Base-by-base conservation (phyloP, 345 rosid genomes). In the Populus euphratica region DNA sequence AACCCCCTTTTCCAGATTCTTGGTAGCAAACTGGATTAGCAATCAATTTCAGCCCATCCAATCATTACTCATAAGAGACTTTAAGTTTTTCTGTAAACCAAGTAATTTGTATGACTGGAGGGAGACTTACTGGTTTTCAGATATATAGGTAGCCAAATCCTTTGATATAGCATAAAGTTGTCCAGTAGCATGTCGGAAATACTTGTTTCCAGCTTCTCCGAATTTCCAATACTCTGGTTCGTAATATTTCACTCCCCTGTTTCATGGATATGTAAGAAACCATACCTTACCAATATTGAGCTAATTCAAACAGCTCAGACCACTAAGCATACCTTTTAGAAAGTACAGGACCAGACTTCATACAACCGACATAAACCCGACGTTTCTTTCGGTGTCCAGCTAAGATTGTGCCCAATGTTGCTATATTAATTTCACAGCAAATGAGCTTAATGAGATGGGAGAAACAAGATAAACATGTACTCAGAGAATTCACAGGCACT, bases 281-380 rank as follows among this genome's bases (percentile, higher is more conserved):
- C 20, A 47, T 62, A 41, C 20, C 29, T 65, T 44, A 20, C 18
- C 9, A 43, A 21, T 14, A 17, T 33, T 13, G 23, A 64, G 31
- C 27, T 54, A 38, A 66, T 10, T 43, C 70, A 52, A 72, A 33
- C 69, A 47, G 56, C 23, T 65, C 5, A 41, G 72, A n/a, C 18
- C 64, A 76, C 4, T 56, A 41, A 47, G 81, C 91, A 85, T 87
- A 93, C 98, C 86, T 88, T 81, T 79, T 85, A 73, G 91, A 87
- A 79, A 93, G 89, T 70, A 93, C 97, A 31, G 96, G 99, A 74
- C 99, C 99, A 27, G 98, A 95, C 86, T 92, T 95, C 98, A 95
- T 95, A 88, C 99, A 95, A 69, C 99, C 99, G 29, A 89, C 72
- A 72, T 95, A 95, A 69, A 87, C 91, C 63, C 85, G 89, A 67